A percentile compares a stretch with the other conserved stretches of the same genome.
Evolutionary conservation across 2,329 filamentous ascomycete species (phyloP).

Genomic region (Diaporthe nobilis): DNA sequence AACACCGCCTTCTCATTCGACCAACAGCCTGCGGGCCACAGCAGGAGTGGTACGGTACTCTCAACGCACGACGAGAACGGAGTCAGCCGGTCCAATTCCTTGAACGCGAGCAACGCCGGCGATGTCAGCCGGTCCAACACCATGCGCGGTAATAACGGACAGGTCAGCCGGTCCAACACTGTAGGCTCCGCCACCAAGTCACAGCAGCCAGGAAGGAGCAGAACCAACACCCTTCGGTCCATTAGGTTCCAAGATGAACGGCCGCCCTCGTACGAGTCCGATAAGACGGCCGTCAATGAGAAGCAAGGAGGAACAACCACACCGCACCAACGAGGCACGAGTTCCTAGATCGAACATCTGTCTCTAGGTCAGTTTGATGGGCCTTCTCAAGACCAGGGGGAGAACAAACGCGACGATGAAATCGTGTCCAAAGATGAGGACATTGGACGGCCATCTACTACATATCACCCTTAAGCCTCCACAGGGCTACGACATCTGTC

Average conservation of each 20-base stretch:
- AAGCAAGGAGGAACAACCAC: background rate
- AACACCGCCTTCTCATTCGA: slow-evolving; percentile 42
- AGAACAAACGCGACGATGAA: background rate
- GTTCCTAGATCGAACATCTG: background rate
- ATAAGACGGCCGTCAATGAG: slow-evolving; percentile 36
- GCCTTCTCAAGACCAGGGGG: background rate
- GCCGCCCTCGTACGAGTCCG: slow-evolving; percentile 39
- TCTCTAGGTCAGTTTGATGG: background rate
- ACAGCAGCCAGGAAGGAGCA: slow-evolving; percentile 30
- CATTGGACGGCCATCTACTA: background rate
- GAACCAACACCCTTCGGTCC: slow-evolving; percentile 29
- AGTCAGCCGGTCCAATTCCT: slow-evolving; percentile 29
- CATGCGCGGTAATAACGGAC: slow-evolving; percentile 22
- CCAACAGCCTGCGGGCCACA: slow-evolving; percentile 6
- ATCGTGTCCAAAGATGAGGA: background rate
- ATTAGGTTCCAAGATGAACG: slow-evolving; percentile 37
- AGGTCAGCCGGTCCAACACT: slow-evolving; percentile 36
- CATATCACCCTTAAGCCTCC: background rate
- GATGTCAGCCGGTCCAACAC: slow-evolving; percentile 40
- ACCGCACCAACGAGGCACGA: slow-evolving; percentile 3
- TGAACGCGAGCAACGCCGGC: slow-evolving; percentile 9
- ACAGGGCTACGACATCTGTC: background rate
- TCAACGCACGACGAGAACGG: slow-evolving; percentile 49
- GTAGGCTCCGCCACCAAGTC: slow-evolving; percentile 28
- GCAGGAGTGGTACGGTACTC: slow-evolving; percentile 43